Percentiles rank a stretch among this genome's conserved stretches.
phyloP scores from a whole-genome alignment of 345 rosid genomes.

The Jatropha curcas region DNA sequence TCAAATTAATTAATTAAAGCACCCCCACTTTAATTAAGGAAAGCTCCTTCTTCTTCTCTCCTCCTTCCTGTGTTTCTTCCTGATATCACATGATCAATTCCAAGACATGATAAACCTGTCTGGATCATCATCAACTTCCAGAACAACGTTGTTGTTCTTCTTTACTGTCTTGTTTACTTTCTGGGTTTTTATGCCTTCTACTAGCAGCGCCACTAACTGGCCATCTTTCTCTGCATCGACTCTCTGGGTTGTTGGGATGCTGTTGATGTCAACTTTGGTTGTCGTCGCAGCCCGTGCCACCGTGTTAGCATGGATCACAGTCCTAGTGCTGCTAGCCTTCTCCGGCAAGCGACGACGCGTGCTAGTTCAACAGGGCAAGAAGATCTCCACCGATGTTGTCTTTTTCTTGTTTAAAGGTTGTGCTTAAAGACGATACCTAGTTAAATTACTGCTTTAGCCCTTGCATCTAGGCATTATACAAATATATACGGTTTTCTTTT shows the following conservation, averaged over 20 bases:
- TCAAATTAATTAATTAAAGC: conserved; percentile 4
- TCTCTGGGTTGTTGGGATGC: conserved; percentile 27
- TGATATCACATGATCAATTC: not conserved
- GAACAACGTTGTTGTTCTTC: conserved; percentile 9
- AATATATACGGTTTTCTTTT: not conserved
- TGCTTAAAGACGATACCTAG: not conserved
- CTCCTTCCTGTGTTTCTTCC: not conserved
- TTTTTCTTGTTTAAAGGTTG: conserved; percentile 28
- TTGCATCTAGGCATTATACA: not conserved
- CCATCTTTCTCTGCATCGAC: conserved; percentile 11
- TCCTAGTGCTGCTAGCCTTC: conserved; percentile 47
- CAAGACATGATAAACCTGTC: conserved; percentile 2
- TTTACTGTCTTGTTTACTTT: conserved; percentile 17
- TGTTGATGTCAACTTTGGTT: conserved; percentile 21
- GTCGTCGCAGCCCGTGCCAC: conserved; percentile 52
- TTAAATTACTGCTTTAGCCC: too few relatives aligned
- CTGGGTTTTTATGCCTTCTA: conserved; percentile 14
- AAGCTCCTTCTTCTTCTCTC: not conserved
- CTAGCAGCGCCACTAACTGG: conserved; percentile 12
- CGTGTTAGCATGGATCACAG: conserved; percentile 52
- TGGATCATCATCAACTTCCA: conserved; percentile 14
- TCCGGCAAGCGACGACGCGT: conserved; percentile 48
- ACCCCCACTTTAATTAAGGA: not conserved
- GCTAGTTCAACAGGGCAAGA: conserved; percentile 45
- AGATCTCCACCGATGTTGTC: conserved; percentile 46